These are phyloP conservation scores for Tagetes erecta DNA, from an alignment of 129 eudicot genomes.

Conservation along the genomic window DNA sequence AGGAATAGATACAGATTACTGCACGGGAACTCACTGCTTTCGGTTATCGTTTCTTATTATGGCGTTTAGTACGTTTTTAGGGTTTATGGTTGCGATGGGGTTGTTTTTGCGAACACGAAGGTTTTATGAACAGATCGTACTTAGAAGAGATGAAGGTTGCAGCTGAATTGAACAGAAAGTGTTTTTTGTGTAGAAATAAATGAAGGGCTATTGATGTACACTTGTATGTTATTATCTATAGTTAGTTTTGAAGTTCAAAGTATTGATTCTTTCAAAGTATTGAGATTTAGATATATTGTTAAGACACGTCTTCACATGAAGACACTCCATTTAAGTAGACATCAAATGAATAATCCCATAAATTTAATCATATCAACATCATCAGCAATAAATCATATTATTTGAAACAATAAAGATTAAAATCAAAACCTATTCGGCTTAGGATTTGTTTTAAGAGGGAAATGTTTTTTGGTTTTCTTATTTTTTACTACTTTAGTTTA, in stretches of 20 bases:
- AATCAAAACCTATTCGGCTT: too few relatives aligned
- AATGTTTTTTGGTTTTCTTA: too few relatives aligned
- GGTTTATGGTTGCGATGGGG: slow-evolving; percentile 48
- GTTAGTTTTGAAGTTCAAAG: background rate
- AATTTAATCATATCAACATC: too few relatives aligned
- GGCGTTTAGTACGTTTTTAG: slow-evolving; percentile 55
- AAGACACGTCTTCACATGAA: too few relatives aligned
- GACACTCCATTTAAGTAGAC: too few relatives aligned
- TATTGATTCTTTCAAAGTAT: background rate
- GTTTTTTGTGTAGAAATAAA: background rate
- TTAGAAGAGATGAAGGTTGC: slow-evolving; percentile 34
- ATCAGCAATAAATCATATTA: too few relatives aligned
- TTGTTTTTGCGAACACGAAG: slow-evolving; percentile 55
- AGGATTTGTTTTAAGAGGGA: too few relatives aligned
- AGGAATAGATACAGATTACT: slow-evolving; percentile 35
- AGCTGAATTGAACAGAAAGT: slow-evolving; percentile 11
- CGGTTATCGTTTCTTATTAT: slow-evolving; percentile 57
- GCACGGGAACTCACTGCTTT: slow-evolving; percentile 69
- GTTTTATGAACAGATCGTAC: slow-evolving; percentile 43
- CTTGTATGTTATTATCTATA: background rate
- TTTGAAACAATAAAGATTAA: too few relatives aligned
- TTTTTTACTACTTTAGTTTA: too few relatives aligned
- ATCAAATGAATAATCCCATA: too few relatives aligned
- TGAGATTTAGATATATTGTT: too few relatives aligned
- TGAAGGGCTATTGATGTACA: background rate